Evolutionary conservation across 1,284 basidiomycete genomes (phyloP), one percentile per base, ranked within the genome.

Genomic region (Fomitopsis pinicola): DNA sequence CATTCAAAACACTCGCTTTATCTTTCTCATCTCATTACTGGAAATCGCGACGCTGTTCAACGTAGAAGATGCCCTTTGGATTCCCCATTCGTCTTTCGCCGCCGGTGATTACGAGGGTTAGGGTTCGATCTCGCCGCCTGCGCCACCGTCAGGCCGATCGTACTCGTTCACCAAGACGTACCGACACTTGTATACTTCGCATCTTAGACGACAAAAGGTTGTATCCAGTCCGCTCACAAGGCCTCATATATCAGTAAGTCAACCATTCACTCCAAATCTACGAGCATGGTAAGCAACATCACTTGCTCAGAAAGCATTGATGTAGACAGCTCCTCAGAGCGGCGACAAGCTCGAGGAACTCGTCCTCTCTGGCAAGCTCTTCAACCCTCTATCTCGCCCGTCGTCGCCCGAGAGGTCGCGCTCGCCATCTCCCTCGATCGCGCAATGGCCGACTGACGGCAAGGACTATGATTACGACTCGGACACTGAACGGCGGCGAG

Each of bases 361-460:
- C 28, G 85, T 92, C 26, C 85, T 92, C 56, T 92, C 91, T 8
- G 91, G 91, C 48, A 84, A 86, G 66, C 80, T 93, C 53, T 92
- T 93, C 75, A 82, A 82, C 58, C 78, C 80, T 1, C 63, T 67
- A 14, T 72, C 74, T 1, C 74, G 76, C 42, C 74, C 78, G 2
- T 72, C 73, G 26, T 83, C 83, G 0, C 79, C 82, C 22, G 73
- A 84, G 17, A 76, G 77, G 22, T 86, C 86, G 15, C 76, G 76
- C 28, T 88, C 88, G 2, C 83, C 86, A 2, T 75, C 75, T 1
- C 70, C 75, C 8, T 58, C 65, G 15, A 62, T 63, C 48, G 67
- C 68, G 28, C 64, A 61, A 55, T 73, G 71, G 73, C 75, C 58
- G 72, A 63, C 67, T 30, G 68, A 69, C 62, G 74, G 68, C 40